Conservation (phyloP, 345 rosid genomes). For the Salix arbutifolia region DNA sequence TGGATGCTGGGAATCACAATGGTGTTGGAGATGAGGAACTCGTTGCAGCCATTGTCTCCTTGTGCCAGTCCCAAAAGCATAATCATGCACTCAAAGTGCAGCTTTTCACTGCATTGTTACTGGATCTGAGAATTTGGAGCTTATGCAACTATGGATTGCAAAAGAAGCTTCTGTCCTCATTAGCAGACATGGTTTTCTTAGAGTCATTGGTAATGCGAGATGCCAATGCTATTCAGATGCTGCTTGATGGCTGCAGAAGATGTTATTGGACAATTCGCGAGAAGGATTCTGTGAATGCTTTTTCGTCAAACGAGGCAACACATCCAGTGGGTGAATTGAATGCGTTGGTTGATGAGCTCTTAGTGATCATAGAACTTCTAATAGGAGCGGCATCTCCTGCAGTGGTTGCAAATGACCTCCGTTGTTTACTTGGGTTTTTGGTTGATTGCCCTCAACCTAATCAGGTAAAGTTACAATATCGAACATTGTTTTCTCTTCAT, state of each 20-base stretch:
- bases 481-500: not conserved
- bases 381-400: constrained; percentile 85
- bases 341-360: constrained; percentile 96
- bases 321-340: constrained; percentile 93
- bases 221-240: constrained; percentile 97
- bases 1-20: constrained; percentile 49
- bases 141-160: constrained; percentile 95
- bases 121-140: constrained; percentile 95
- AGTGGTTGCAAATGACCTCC: constrained; percentile 70
- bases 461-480: constrained; percentile 46
- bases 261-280: constrained; percentile 92
- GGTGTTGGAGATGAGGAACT: constrained; percentile 91
- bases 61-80: constrained; percentile 83
- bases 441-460: constrained; percentile 97
- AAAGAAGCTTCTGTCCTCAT: constrained; percentile 89
- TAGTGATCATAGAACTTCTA: constrained; percentile 94
- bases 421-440: constrained; percentile 83
- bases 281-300: constrained; percentile 68
- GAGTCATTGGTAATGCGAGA: constrained; percentile 87
- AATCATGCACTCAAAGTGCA: constrained; percentile 90
- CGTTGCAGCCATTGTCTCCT: constrained; percentile 90
- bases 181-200: constrained; percentile 99
- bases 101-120: constrained; percentile 77
- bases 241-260: constrained; percentile 98
- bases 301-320: constrained; percentile 48